Evolutionary conservation across 2,329 filamentous ascomycete genomes (phyloP).

Genomic region (Penicillium sp.): DNA sequence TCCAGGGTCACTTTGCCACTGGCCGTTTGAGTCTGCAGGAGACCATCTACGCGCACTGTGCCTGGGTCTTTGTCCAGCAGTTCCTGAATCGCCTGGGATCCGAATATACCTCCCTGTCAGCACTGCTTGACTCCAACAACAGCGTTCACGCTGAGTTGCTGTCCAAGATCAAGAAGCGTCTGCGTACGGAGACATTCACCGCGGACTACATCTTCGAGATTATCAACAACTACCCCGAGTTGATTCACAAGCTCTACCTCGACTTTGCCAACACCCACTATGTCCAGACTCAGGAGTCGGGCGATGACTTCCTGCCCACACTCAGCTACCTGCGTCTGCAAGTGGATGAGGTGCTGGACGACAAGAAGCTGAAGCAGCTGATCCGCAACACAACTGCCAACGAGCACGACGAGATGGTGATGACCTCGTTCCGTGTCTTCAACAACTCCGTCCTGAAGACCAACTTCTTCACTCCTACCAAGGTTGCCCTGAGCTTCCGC

Average conservation of each 20-base stretch:
- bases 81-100: slow-evolving; percentile 93
- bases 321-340: slow-evolving; percentile 69
- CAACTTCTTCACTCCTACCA: slow-evolving; percentile 96
- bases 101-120: slow-evolving; percentile 85
- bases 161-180: slow-evolving; percentile 90
- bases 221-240: slow-evolving; percentile 83
- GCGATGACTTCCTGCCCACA: slow-evolving; percentile 71
- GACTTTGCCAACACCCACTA: slow-evolving; percentile 89
- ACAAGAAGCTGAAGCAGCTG: slow-evolving; percentile 71
- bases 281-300: slow-evolving; percentile 63
- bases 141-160: slow-evolving; percentile 84
- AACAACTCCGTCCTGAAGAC: slow-evolving; percentile 94
- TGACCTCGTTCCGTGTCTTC: slow-evolving; percentile 95
- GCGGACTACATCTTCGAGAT: slow-evolving; percentile 98
- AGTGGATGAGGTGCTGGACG: slow-evolving; percentile 74
- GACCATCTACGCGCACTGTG: slow-evolving; percentile 94
- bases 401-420: slow-evolving; percentile 97
- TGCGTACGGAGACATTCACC: slow-evolving; percentile 96
- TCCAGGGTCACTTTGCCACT: slow-evolving; percentile 84
- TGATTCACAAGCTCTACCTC: slow-evolving; percentile 86
- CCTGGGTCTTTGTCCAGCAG: slow-evolving; percentile 97
- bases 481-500: slow-evolving; percentile 96
- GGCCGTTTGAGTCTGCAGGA: slow-evolving; percentile 91
- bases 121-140: slow-evolving; percentile 78
- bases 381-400: slow-evolving; percentile 82